A percentile compares a stretch with the other conserved stretches of the same genome.
phyloP scores from a whole-genome alignment of 2,329 filamentous ascomycete genomes.

The Curvularia hawaiiensis region DNA sequence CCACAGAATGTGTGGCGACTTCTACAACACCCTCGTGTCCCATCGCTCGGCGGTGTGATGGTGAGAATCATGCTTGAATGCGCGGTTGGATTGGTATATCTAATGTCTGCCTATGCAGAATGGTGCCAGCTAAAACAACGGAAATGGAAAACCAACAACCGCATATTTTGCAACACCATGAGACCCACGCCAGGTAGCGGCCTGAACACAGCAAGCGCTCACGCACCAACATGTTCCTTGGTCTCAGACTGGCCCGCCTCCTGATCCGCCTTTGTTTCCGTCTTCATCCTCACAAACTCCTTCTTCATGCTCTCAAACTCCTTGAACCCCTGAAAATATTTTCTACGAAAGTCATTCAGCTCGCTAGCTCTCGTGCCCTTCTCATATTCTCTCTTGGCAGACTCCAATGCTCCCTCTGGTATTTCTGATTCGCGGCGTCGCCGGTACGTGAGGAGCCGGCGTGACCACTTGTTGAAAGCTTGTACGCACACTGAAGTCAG shows the following conservation, averaged over 20 bases:
- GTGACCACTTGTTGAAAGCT: conserved; percentile 90
- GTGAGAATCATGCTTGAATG: background rate
- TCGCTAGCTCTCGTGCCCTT: conserved; percentile 64
- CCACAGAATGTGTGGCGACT: background rate
- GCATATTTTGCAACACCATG: background rate
- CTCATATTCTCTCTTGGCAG: conserved; percentile 40
- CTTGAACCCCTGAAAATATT: conserved; percentile 52
- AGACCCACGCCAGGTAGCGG: background rate
- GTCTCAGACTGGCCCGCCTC: background rate
- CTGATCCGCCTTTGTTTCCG: background rate
- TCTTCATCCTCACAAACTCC: conserved; percentile 35
- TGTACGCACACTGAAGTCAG: conserved; percentile 81
- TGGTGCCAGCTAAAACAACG: background rate
- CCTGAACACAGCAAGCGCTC: background rate
- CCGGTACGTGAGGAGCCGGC: conserved; percentile 84
- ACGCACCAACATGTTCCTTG: background rate
- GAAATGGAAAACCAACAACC: background rate
- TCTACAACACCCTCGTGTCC: background rate
- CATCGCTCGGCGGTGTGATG: background rate
- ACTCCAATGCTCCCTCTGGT: conserved; percentile 34
- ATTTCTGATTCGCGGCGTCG: conserved; percentile 66
- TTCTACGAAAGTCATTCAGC: conserved; percentile 69
- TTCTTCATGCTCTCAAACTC: conserved; percentile 40
- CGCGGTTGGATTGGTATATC: background rate
- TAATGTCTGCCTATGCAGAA: background rate